A percentile compares a stretch with the other conserved stretches of the same genome.
phyloP scores from a whole-genome alignment of 805 yeast species.

The Naumovozyma castellii region DNA sequence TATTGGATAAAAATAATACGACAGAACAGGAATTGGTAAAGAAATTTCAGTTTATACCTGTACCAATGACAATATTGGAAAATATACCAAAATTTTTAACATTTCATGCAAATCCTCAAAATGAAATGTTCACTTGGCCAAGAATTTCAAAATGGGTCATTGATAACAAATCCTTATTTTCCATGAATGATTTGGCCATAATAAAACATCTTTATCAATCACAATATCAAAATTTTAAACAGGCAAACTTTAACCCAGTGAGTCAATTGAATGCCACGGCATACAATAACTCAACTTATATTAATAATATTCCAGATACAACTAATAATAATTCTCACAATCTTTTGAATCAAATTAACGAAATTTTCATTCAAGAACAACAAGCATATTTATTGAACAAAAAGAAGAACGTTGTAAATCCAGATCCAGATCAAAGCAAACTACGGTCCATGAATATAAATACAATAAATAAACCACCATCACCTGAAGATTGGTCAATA shows the following conservation, averaged over 20 bases:
- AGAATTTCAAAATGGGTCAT: background rate
- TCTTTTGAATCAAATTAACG: slow-evolving; percentile 19
- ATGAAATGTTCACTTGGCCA: background rate
- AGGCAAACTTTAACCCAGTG: slow-evolving; percentile 17
- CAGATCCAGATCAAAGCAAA: slow-evolving; percentile 15
- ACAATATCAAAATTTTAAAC: slow-evolving; percentile 32
- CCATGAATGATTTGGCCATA: background rate
- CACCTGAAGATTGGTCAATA: slow-evolving; percentile 51
- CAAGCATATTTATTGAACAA: slow-evolving; percentile 21
- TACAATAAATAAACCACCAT: slow-evolving; percentile 29
- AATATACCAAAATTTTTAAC: background rate
- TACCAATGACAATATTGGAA: background rate
- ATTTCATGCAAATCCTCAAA: background rate
- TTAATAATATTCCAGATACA: slow-evolving; percentile 1
- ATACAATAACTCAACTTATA: no score
- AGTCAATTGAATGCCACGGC: background rate
- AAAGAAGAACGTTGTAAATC: slow-evolving; percentile 15
- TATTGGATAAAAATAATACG: background rate
- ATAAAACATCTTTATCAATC: background rate
- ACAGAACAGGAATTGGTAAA: background rate
- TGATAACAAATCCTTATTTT: background rate
- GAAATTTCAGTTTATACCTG: background rate
- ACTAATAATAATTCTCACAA: slow-evolving; percentile 19
- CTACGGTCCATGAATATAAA: slow-evolving; percentile 19
- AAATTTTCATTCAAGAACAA: slow-evolving; percentile 22